Conservation (phyloP, 345 rosid species). For the Dovyalis caffra region DNA sequence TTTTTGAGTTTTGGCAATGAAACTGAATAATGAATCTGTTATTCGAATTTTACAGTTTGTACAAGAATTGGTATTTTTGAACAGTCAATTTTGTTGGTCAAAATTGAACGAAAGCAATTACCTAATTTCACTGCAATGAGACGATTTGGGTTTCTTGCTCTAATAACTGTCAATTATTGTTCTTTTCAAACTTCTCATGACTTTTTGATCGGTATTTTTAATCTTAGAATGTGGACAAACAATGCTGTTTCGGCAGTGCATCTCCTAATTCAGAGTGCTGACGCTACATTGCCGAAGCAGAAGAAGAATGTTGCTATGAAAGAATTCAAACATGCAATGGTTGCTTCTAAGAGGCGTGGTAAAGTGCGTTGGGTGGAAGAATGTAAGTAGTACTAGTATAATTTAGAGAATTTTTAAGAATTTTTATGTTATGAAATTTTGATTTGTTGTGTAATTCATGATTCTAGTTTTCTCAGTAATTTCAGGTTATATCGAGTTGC, state of each 20-base stretch:
- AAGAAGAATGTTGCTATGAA: constrained; percentile 61
- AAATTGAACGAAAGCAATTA: not conserved
- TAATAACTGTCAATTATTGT: not conserved
- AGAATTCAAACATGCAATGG: constrained; percentile 75
- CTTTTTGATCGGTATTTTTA: not conserved
- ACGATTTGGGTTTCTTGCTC: not conserved
- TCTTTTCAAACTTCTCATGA: not conserved
- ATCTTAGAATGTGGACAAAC: constrained; percentile 54
- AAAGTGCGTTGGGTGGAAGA: constrained; percentile 45
- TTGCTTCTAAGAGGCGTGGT: constrained; percentile 57
- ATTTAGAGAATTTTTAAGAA: not conserved
- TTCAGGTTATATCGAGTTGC: constrained; percentile 58
- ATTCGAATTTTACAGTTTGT: not conserved
- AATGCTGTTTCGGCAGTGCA: constrained; percentile 70
- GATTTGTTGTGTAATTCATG: not conserved
- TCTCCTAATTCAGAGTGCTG: constrained; percentile 61
- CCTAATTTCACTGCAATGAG: not conserved
- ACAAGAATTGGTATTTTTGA: not conserved
- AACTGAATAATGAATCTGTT: not conserved
- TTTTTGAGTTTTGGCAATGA: not conserved
- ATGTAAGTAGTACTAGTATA: constrained; percentile 23
- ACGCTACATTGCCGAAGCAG: constrained; percentile 75
- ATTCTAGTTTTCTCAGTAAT: not conserved
- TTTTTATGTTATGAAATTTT: not conserved
- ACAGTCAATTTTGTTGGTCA: not conserved